phyloP scores from a whole-genome alignment of 805 yeast genomes.

The Cyberlindnera amylophila region DNA sequence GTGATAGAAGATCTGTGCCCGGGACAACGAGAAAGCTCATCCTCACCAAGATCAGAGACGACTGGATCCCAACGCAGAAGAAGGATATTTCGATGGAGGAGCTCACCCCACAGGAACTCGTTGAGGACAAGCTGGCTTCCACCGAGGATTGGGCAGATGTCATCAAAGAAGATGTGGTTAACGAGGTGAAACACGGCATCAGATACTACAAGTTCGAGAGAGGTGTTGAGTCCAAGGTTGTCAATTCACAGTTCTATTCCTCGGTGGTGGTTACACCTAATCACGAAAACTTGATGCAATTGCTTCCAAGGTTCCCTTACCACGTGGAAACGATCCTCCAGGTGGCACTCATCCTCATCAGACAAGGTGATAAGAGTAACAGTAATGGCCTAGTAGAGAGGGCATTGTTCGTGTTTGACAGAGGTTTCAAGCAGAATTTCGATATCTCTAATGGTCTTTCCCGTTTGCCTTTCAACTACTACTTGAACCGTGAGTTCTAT shows the following conservation, averaged over 20 bases:
- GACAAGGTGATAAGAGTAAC: constrained; percentile 71
- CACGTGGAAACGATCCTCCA: constrained; percentile 77
- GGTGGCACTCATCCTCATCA: constrained; percentile 64
- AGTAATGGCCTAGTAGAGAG: constrained; percentile 74
- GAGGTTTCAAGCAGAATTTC: constrained; percentile 61
- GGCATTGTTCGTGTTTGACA: constrained; percentile 74
- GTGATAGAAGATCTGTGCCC: constrained; percentile 69
- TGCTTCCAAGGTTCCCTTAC: constrained; percentile 60
- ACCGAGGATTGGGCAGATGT: constrained; percentile 48
- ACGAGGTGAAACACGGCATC: constrained; percentile 42
- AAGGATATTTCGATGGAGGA: constrained; percentile 63
- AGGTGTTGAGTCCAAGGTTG: constrained; percentile 30
- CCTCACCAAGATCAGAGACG: constrained; percentile 71
- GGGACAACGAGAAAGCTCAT: constrained; percentile 66
- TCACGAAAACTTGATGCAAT: constrained; percentile 62
- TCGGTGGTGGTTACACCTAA: constrained; percentile 73
- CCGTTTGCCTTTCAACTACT: constrained; percentile 72
- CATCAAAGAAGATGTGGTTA: constrained; percentile 36
- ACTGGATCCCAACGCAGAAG: constrained; percentile 69
- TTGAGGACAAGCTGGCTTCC: constrained; percentile 31
- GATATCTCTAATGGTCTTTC: constrained; percentile 50
- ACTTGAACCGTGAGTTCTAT: constrained; percentile 74
- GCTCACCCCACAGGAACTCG: constrained; percentile 36
- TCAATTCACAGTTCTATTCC: constrained; percentile 50
- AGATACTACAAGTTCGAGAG: constrained; percentile 53